Conservation (phyloP, 306 rosid genomes). For the Betula pendula region DNA sequence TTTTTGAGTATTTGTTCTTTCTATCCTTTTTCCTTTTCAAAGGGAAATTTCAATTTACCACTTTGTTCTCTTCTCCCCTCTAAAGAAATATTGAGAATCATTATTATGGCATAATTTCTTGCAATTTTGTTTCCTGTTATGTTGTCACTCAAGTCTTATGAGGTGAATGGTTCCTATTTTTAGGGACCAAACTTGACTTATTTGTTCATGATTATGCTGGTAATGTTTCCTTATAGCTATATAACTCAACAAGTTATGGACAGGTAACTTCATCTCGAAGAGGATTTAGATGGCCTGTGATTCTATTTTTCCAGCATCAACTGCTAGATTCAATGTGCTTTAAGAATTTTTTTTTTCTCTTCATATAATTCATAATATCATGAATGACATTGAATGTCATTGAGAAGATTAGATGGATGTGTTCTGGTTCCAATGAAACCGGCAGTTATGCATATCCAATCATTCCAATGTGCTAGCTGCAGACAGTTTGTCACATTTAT, state of each 20-base stretch:
- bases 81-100: too few relatives aligned
- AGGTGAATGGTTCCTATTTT: too few relatives aligned
- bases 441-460: background rate
- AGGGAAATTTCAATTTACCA: background rate
- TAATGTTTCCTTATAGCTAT: too few relatives aligned
- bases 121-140: background rate
- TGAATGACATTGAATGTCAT: background rate
- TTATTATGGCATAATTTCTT: background rate
- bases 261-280: background rate
- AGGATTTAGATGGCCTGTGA: background rate
- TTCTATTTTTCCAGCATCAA: background rate
- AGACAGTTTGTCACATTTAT: too few relatives aligned
- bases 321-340: background rate
- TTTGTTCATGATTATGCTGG: too few relatives aligned
- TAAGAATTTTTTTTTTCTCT: background rate
- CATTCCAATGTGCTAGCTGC: too few relatives aligned
- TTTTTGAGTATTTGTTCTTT: background rate
- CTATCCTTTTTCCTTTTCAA: background rate
- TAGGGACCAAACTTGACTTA: too few relatives aligned
- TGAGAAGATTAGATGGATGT: background rate
- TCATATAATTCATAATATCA: background rate
- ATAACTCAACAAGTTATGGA: background rate
- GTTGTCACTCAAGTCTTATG: too few relatives aligned
- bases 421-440: background rate
- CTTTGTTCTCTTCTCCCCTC: background rate